Conservation (phyloP, 768 basidiomycete genomes). For the Trametes cinnabarina region DNA sequence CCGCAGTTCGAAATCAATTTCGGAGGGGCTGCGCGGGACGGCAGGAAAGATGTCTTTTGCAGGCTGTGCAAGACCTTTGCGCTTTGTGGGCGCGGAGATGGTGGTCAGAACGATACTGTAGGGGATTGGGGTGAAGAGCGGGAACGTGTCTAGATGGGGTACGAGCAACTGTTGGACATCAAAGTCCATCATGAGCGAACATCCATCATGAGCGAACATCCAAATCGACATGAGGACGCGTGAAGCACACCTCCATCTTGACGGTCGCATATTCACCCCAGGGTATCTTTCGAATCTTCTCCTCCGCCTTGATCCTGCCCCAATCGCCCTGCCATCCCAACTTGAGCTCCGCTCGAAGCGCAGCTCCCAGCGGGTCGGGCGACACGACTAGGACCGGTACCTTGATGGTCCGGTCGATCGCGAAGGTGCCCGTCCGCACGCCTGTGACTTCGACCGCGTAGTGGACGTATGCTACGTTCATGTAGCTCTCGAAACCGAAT, state of each 20-base stretch:
- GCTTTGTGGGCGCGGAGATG: slow-evolving; percentile 17
- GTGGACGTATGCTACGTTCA: slow-evolving; percentile 16
- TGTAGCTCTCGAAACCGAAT: slow-evolving; percentile 15
- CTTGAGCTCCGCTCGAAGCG: slow-evolving; percentile 13
- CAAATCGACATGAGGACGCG: no score
- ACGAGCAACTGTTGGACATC: slow-evolving; percentile 13
- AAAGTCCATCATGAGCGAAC: background rate
- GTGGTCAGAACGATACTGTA: slow-evolving; percentile 22
- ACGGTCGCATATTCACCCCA: slow-evolving; percentile 21
- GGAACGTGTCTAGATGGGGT: slow-evolving; percentile 18
- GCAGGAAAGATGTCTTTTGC: slow-evolving; percentile 20
- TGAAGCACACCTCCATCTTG: slow-evolving; percentile 16
- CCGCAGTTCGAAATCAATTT: slow-evolving; percentile 18
- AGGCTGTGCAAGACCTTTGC: slow-evolving; percentile 11
- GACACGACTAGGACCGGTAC: slow-evolving; percentile 19
- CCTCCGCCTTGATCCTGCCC: slow-evolving; percentile 11
- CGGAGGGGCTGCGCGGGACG: slow-evolving; percentile 13
- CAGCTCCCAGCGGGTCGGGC: slow-evolving; percentile 11
- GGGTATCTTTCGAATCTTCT: slow-evolving; percentile 19
- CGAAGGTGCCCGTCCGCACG: slow-evolving; percentile 17
- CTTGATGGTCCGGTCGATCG: slow-evolving; percentile 14
- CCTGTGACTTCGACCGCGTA: slow-evolving; percentile 25
- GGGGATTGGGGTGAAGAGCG: slow-evolving; percentile 24
- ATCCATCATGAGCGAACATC: no score
- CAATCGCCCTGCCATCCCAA: slow-evolving; percentile 20